phyloP scores from a whole-genome alignment of 179 eudicot genomes.

The Amaranthus tricolor region DNA sequence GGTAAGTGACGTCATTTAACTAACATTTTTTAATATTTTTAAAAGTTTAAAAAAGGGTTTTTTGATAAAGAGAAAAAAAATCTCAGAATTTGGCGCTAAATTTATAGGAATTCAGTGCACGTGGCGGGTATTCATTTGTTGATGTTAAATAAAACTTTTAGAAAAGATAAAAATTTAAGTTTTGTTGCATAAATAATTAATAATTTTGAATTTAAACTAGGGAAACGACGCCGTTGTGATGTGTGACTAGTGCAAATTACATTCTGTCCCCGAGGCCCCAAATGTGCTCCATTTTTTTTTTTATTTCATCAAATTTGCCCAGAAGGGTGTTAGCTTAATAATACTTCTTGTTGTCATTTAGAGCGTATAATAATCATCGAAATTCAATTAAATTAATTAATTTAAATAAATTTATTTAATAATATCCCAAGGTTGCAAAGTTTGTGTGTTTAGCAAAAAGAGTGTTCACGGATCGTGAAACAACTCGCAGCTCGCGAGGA shows the following conservation, averaged over 20 bases:
- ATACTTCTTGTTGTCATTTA: too few relatives aligned
- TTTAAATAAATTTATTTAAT: too few relatives aligned
- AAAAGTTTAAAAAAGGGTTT: background rate
- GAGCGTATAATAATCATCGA: too few relatives aligned
- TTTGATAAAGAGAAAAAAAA: conserved; percentile 3
- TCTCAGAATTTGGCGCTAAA: conserved; percentile 34
- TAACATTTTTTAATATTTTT: background rate
- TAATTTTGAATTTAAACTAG: background rate
- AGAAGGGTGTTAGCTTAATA: too few relatives aligned
- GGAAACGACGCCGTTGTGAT: conserved; percentile 6
- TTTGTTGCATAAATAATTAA: background rate
- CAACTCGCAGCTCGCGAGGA: too few relatives aligned
- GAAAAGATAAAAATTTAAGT: background rate
- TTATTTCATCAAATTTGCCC: too few relatives aligned
- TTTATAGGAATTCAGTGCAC: conserved; percentile 8
- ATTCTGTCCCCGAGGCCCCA: too few relatives aligned
- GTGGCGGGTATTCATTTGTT: conserved; percentile 20
- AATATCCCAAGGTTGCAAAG: too few relatives aligned
- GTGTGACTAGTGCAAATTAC: background rate
- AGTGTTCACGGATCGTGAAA: too few relatives aligned
- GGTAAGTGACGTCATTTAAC: conserved; percentile 28
- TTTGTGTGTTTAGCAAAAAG: too few relatives aligned
- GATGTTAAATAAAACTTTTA: conserved; percentile 5
- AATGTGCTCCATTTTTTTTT: too few relatives aligned
- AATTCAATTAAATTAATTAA: too few relatives aligned